These are phyloP conservation scores for Tolypocladium endophyticum DNA, from an alignment of 2,329 filamentous ascomycete species.

Conservation along the genomic window DNA sequence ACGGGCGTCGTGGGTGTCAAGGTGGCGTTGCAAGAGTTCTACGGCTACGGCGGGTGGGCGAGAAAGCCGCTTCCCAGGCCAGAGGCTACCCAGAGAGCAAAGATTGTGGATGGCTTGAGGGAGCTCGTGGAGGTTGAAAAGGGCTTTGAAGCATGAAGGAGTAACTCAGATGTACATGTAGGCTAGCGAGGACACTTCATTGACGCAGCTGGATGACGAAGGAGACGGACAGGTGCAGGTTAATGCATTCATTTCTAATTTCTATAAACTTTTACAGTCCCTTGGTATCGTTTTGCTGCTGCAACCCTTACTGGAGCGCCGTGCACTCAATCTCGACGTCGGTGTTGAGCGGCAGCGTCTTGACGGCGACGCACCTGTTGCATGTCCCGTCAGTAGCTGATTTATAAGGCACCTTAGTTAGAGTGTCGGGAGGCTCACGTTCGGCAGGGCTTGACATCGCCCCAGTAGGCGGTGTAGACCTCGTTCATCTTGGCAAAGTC, in stretches of 20 bases:
- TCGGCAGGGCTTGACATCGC: conserved; percentile 32
- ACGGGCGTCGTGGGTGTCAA: conserved; percentile 61
- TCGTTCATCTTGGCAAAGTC: conserved; percentile 68
- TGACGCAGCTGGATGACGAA: background rate
- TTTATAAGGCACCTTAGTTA: background rate
- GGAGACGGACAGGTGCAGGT: background rate
- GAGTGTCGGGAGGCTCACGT: conserved; percentile 19
- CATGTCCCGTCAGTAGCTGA: background rate
- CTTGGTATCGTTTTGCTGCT: background rate
- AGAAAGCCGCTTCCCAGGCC: conserved; percentile 55
- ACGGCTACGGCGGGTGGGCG: conserved; percentile 52
- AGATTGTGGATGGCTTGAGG: conserved; percentile 43
- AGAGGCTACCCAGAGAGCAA: conserved; percentile 40
- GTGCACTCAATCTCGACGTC: conserved; percentile 25
- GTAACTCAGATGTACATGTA: background rate
- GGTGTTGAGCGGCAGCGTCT: conserved; percentile 20
- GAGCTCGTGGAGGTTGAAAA: conserved; percentile 59
- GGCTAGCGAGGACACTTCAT: background rate
- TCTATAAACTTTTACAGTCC: background rate
- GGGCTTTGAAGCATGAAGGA: conserved; percentile 25
- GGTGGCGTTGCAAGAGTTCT: conserved; percentile 49
- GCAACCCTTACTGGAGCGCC: conserved; percentile 9
- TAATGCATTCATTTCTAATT: background rate
- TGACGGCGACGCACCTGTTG: conserved; percentile 22
- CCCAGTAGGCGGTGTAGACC: conserved; percentile 62